Evolutionary conservation across 441 rosid genomes (phyloP), one percentile per base, ranked within the genome.

Genomic region (Erodium moschatum): DNA sequence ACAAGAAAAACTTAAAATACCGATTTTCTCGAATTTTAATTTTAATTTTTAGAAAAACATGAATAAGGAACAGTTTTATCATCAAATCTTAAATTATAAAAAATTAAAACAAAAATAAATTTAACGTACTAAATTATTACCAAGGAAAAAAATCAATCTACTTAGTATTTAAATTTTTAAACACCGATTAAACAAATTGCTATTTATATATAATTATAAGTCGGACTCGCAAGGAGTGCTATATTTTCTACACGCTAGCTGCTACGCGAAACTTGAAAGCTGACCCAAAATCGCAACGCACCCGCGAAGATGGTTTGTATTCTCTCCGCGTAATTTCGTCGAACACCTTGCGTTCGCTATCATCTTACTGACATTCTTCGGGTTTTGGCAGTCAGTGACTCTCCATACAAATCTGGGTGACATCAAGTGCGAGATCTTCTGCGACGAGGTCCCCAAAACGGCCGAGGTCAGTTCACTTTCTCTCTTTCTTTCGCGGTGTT

Each of bases 321-420:
- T 61, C 48, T 70, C 8, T 67, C 18, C 19, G 68, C 1, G 50
- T 42, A 46, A 73, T 73, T 73, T 73, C 64, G 42, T 70, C 76
- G 72, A 79, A 65, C 63, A 46, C 8, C 42, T 71, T 20, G 52
- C n/a, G 2, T 1, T 5, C 58, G 4, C 38, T 70, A 67, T 33
- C 27, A 69, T 5, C 24, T 54, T 18, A 18, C 62, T 54, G 62
- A 18, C 10, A 18, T 40, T 64, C 27, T 10, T n/a, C 7, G 70
- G 67, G 42, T 33, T 21, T 38, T 67, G 69, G 75, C 85, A 93
- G 98, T 87, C 97, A 6, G 98, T 91, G 61, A 93, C 98, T 15
- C 76, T 93, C 72, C 97, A 91, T 83, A 93, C 97, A 27, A 93
- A 91, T 79, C 96, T 93, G 19, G 98, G 97, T 13, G 98, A 93